Base-by-base conservation (phyloP, 2,329 filamentous ascomycete genomes). In the Biscogniauxia marginata region DNA sequence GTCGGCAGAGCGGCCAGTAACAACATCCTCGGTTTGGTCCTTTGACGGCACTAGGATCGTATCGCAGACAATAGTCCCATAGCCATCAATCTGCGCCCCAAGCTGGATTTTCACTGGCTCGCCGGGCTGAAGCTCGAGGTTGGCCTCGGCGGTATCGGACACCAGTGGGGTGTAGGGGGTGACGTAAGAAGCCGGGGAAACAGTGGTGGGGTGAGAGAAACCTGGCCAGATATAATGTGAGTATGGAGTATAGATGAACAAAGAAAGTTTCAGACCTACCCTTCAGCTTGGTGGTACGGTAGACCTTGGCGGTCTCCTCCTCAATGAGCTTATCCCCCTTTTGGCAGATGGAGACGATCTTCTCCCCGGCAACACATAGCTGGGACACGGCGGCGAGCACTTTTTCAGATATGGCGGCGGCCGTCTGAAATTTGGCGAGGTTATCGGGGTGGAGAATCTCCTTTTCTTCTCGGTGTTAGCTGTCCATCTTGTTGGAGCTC, bases 271-370 rank as follows among this genome's bases (percentile, higher is more conserved):
- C 30, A n/a, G 34, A 78, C 80, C 64, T 70, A 90, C 90, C 95
- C 84, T 99, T 99, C 71, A 97, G 88, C 82, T 97, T 98, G 84
- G 98, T 98, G 77, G 93, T 93, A 75, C 96, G 93, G 85, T 95
- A 99, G 70, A 99, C 93, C 83, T 98, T 98, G 72, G 84, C 77
- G 54, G 96, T 83, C 78, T 98, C 95, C 71, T 96, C 93, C 64
- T 95, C 92, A 63, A 99, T 84, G 60, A 99, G 83, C 83, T 93
- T 89, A 80, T 99, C 95, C 67, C 95, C 95, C 81, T 93, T 87
- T 81, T 96, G 88, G 81, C 95, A 99, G 76, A 99, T 85, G 68
- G 91, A 87, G 68, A 98, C 84, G 70, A 98, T 91, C 83, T 96
- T 97, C 76, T 88, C 90, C 67, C 91, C 93, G 62, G 93, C 89